Percentiles rank a stretch among this genome's conserved stretches.
Evolutionary conservation across 1,139 yeast species (phyloP).

Genomic region (Diutina sp.): DNA sequence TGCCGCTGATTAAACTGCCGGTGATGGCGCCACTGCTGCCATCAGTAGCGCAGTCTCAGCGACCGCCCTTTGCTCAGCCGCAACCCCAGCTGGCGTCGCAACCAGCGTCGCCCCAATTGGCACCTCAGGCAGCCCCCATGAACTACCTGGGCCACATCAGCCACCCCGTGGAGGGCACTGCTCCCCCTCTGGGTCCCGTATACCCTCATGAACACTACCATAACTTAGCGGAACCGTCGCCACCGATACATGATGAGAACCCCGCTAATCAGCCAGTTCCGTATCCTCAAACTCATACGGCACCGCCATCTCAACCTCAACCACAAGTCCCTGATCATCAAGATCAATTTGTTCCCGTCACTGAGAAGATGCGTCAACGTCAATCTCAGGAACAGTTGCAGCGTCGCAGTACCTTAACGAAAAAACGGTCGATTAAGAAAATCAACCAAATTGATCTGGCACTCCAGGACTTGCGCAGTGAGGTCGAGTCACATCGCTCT

Average conservation of each 20-base stretch:
- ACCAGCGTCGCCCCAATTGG: background rate
- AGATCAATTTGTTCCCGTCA: background rate
- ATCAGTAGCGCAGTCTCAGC: background rate
- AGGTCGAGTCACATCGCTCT: background rate
- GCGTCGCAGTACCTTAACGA: background rate
- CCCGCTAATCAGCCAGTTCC: background rate
- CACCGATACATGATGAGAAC: background rate
- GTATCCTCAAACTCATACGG: background rate
- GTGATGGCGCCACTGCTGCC: background rate
- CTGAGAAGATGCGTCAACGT: background rate
- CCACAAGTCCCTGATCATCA: background rate
- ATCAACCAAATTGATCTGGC: constrained; percentile 2
- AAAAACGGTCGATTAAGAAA: background rate
- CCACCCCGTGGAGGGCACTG: background rate
- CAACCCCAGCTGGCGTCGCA: background rate
- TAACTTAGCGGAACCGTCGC: background rate
- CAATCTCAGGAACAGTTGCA: background rate
- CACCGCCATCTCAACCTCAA: background rate
- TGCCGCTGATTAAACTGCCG: background rate
- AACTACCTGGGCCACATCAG: background rate
- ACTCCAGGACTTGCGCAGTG: background rate
- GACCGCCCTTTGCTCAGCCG: background rate
- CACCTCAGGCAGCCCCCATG: background rate
- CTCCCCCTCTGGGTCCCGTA: background rate
- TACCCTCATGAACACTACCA: background rate